phyloP scores from a whole-genome alignment of 352 stramenopile genomes.

The Pythium brachiatum region DNA sequence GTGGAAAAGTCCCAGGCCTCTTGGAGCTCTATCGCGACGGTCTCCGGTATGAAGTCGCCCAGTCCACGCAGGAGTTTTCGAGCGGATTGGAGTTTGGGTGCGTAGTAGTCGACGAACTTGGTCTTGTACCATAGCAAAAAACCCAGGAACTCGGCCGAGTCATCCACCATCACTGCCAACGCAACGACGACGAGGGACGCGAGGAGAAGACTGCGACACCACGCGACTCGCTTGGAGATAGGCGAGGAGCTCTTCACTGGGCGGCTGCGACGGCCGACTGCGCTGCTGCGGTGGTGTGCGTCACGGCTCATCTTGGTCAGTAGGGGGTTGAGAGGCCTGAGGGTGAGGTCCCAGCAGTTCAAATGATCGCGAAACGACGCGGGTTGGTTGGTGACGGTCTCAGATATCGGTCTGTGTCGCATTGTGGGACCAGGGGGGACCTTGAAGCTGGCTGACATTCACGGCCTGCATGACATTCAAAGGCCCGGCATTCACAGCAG shows the following conservation, averaged over 20 bases:
- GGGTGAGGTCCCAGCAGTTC: not conserved
- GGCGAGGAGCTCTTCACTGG: not conserved
- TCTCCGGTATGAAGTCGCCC: constrained; percentile 16
- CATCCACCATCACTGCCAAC: not conserved
- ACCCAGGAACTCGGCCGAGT: not conserved
- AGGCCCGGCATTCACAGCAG: not conserved
- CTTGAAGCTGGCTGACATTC: not conserved
- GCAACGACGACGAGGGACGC: not conserved
- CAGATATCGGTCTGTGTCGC: not conserved
- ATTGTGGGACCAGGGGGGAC: not conserved
- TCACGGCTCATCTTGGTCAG: not conserved
- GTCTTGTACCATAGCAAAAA: constrained; percentile 28
- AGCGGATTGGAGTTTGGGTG: constrained; percentile 19
- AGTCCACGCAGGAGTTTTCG: constrained; percentile 1
- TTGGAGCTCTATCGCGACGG: constrained; percentile 27
- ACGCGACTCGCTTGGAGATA: not conserved
- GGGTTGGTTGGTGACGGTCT: not conserved
- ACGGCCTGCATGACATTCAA: too few species aligned
- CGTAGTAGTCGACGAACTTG: constrained; percentile 35
- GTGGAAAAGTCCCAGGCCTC: constrained; percentile 34
- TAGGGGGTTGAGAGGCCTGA: not conserved
- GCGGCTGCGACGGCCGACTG: not conserved
- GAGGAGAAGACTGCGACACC: not conserved
- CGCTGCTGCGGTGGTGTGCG: not conserved
- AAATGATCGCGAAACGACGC: not conserved